These are phyloP conservation scores for Porcisia deanei DNA, from an alignment of 208 protist species.

Conservation along the genomic window DNA sequence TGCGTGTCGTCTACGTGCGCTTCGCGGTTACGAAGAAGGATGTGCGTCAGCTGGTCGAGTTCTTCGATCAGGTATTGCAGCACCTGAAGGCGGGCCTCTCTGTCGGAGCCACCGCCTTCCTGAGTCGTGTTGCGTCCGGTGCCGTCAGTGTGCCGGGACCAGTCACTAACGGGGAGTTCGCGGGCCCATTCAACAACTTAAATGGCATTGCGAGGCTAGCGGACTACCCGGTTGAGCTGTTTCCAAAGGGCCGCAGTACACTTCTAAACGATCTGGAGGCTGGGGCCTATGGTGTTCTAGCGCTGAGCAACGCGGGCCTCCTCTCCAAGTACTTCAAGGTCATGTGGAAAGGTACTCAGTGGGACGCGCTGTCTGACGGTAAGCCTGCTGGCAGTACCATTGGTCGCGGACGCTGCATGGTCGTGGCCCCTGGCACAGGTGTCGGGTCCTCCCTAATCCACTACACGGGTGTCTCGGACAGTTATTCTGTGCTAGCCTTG, in stretches of 20 bases:
- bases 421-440: slow-evolving; percentile 64
- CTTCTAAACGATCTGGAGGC: slow-evolving; percentile 76
- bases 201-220: slow-evolving; percentile 50
- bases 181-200: slow-evolving; percentile 72
- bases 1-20: slow-evolving; percentile 42
- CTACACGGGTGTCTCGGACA: slow-evolving; percentile 37
- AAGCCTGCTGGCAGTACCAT: slow-evolving; percentile 29
- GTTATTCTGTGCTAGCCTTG: slow-evolving; percentile 50
- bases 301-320: slow-evolving; percentile 43
- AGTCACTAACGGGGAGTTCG: slow-evolving; percentile 43
- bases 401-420: slow-evolving; percentile 49
- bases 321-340: slow-evolving; percentile 64
- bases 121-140: slow-evolving; percentile 45
- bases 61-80: slow-evolving; percentile 45
- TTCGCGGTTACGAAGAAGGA: slow-evolving; percentile 55
- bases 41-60: slow-evolving; percentile 48
- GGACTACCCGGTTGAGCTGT: slow-evolving; percentile 57
- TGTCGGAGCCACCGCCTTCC: slow-evolving; percentile 22
- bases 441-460: slow-evolving; percentile 66
- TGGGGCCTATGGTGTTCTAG: slow-evolving; percentile 64
- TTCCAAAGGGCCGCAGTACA: slow-evolving; percentile 48
- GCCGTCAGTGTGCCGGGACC: slow-evolving; percentile 65
- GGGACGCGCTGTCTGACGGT: slow-evolving; percentile 29
- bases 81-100: slow-evolving; percentile 28
- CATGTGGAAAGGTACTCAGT: slow-evolving; percentile 73